Evolutionary conservation across 73 alveolate genomes (phyloP).

Genomic region (Stentor coeruleus): DNA sequence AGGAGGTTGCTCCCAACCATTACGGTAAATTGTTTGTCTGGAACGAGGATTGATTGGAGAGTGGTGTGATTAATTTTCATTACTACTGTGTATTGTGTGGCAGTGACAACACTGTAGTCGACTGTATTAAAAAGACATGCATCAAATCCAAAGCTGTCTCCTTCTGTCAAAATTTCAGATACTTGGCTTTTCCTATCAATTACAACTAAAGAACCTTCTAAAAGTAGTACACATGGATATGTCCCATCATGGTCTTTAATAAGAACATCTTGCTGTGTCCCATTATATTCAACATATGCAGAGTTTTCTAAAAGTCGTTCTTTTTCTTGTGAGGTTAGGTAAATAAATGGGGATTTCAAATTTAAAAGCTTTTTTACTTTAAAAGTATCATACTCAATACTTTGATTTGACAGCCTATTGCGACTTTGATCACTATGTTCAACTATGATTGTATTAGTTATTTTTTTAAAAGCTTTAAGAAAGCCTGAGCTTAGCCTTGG

Average conservation of each 20-base stretch:
- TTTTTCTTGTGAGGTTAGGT: background rate
- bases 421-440: too few relatives aligned
- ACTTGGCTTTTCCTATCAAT: background rate
- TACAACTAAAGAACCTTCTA: background rate
- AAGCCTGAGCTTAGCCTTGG: too few relatives aligned
- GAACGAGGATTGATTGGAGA: background rate
- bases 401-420: too few relatives aligned
- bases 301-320: background rate
- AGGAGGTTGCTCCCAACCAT: background rate
- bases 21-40: slow-evolving; percentile 1
- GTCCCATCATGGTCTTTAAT: background rate
- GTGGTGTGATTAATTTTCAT: background rate
- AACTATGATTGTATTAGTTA: too few relatives aligned
- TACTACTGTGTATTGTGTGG: background rate
- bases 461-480: too few relatives aligned
- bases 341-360: background rate
- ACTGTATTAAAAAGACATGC: background rate
- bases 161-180: background rate
- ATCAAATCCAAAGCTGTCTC: background rate
- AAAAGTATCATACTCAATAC: too few relatives aligned
- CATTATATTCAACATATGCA: background rate
- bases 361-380: too few relatives aligned
- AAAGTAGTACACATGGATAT: background rate
- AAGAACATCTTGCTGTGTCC: background rate
- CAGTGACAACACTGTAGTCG: background rate